Evolutionary conservation across 2,329 filamentous ascomycete species (phyloP).

Genomic region (Fusarium sp.): DNA sequence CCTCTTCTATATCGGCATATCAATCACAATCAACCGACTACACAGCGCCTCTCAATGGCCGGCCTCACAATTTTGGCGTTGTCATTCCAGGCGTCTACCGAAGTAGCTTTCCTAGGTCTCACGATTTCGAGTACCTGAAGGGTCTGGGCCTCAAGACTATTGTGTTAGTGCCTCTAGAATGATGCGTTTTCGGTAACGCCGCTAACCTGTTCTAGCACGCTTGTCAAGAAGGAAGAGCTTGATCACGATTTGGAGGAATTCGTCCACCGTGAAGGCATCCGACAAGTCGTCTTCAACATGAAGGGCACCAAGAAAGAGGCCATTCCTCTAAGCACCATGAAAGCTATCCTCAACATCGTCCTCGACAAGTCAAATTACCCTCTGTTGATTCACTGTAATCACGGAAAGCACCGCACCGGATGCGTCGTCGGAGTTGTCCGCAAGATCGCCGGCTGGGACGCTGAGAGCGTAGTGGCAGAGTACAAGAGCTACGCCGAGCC

Average conservation of each 20-base stretch:
- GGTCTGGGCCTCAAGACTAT: constrained; percentile 81
- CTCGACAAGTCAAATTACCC: constrained; percentile 81
- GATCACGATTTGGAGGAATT: constrained; percentile 69
- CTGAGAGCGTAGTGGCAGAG: constrained; percentile 74
- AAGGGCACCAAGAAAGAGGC: constrained; percentile 87
- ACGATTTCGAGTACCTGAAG: constrained; percentile 78
- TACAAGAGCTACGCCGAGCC: constrained; percentile 75
- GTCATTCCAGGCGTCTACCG: constrained; percentile 82
- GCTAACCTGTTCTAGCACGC: constrained; percentile 60
- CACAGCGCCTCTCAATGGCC: constrained; percentile 46
- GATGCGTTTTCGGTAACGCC: neutral
- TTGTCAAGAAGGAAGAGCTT: constrained; percentile 72
- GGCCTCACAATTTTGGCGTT: constrained; percentile 80
- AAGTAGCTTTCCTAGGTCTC: constrained; percentile 80
- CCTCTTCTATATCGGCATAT: constrained; percentile 34
- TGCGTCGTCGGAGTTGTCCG: constrained; percentile 87
- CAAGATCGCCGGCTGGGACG: constrained; percentile 76
- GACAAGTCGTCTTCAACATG: constrained; percentile 81
- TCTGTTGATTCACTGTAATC: constrained; percentile 91
- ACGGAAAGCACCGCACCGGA: constrained; percentile 92
- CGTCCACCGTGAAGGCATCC: constrained; percentile 74
- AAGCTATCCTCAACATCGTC: constrained; percentile 76
- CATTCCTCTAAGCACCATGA: constrained; percentile 76
- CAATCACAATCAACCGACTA: constrained; percentile 32
- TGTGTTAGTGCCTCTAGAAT: constrained; percentile 66